Conservation (phyloP, 179 eudicot species). For the Camellia oleifera region DNA sequence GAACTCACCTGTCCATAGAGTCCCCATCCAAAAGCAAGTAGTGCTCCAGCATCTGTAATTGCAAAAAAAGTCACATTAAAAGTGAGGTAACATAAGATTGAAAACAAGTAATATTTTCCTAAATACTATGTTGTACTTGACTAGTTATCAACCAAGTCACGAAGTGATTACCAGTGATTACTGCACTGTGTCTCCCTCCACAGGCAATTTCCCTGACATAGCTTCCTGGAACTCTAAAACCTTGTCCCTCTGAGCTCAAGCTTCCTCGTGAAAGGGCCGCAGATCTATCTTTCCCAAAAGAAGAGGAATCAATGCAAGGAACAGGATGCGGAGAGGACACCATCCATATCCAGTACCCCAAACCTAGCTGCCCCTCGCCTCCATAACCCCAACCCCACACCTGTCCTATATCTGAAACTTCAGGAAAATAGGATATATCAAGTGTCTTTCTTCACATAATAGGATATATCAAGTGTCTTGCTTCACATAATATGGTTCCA, state of each 20-base stretch:
- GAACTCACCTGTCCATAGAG: slow-evolving; percentile 86
- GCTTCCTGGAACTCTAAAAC: slow-evolving; percentile 72
- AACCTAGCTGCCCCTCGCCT: slow-evolving; percentile 95
- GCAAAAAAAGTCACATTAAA: background rate
- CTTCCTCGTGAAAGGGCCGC: slow-evolving; percentile 39
- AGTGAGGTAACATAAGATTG: background rate
- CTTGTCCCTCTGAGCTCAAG: slow-evolving; percentile 55
- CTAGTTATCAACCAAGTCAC: background rate
- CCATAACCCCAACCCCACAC: slow-evolving; percentile 99
- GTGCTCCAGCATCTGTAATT: slow-evolving; percentile 85
- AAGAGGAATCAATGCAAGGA: slow-evolving; percentile 73
- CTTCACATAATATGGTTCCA: slow-evolving; percentile 9
- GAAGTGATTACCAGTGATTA: slow-evolving; percentile 65
- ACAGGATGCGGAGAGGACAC: slow-evolving; percentile 96
- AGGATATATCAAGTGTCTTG: slow-evolving; percentile 35
- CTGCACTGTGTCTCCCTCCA: slow-evolving; percentile 98
- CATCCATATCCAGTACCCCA: slow-evolving; percentile 89
- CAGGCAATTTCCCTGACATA: slow-evolving; percentile 88
- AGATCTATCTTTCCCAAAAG: slow-evolving; percentile 55
- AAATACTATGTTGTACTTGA: no score
- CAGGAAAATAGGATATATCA: slow-evolving; percentile 38
- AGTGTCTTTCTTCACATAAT: background rate
- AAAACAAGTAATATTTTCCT: background rate
- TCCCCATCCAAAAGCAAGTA: slow-evolving; percentile 97
- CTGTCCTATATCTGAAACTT: slow-evolving; percentile 93